Base-by-base conservation (phyloP, 495 filamentous ascomycete species). In the Talaromyces ruber region DNA sequence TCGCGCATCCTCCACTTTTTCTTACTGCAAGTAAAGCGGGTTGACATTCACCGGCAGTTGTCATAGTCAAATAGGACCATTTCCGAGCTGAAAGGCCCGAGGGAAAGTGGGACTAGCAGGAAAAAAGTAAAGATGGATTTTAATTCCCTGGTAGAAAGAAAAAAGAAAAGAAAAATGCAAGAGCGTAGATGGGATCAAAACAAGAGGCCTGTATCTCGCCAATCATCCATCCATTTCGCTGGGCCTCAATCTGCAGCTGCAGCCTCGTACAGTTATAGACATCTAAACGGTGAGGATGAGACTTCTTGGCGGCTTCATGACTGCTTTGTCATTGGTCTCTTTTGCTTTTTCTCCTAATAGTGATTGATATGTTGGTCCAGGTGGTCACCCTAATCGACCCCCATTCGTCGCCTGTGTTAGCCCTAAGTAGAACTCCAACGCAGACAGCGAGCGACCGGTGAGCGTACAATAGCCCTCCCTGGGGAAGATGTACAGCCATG, bases 81-180 rank as follows among this genome's bases (percentile, higher is more conserved):
- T 56, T 56, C 53, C 53, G 53, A 14, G 26, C 11, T 32, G 53
- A 29, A 56, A 56, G 34, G 34, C 18, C 26, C 53, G 53, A 56
- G 28, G 54, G 63, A 29, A 47, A 63, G 50, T 59, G 60, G 64
- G 30, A 32, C 26, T 25, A 26, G 18, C 12, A 22, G 51, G 34
- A 39, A 37, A n/a, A 45, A 58, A 58, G 14, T 22, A 57, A 43
- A 56, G 32, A 58, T 55, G 21, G 24, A 64, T 34, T 60, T 52
- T 34, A 45, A 14, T 18, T 50, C 37, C 24, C 37, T 24, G 26
- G 37, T 25, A 18, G 26, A 18, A 29, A 28, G 43, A 57, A 34
- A 43, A 57, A n/a, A 14, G 26, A 53, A 16, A 34, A 57, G 39
- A 26, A 60, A 32, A 57, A 21, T 25, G 16, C 4, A 52, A 50